Evolutionary conservation across 176 grass and related monocot genomes (phyloP).

Genomic region (Otatea glauca): DNA sequence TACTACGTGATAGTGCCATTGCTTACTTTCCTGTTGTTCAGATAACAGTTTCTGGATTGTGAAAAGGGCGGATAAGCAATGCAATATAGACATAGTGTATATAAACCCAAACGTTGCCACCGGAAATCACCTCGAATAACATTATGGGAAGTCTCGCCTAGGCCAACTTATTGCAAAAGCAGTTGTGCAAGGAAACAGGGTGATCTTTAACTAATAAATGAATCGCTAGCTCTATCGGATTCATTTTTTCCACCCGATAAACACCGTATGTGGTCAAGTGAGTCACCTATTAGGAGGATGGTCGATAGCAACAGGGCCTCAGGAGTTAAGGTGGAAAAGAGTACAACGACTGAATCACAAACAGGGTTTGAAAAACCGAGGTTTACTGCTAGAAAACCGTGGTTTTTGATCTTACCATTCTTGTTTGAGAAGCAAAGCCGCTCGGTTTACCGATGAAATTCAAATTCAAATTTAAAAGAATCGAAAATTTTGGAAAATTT

Average conservation of each 20-base stretch:
- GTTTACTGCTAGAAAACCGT: too few relatives aligned
- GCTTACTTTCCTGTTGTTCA: background rate
- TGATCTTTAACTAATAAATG: background rate
- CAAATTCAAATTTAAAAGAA: too few relatives aligned
- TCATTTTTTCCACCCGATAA: background rate
- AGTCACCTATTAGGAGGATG: background rate
- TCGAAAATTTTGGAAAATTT: too few relatives aligned
- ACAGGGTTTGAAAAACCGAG: too few relatives aligned
- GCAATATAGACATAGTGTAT: background rate
- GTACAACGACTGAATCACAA: background rate
- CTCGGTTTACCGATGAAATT: too few relatives aligned
- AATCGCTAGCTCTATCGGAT: background rate
- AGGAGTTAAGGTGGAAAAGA: background rate
- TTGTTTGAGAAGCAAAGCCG: too few relatives aligned
- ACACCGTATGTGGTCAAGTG: background rate
- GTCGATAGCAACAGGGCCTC: background rate
- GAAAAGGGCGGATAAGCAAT: background rate
- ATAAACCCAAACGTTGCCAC: background rate
- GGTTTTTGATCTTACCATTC: too few relatives aligned
- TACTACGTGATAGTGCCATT: constrained; percentile 71
- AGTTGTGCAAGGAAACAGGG: background rate
- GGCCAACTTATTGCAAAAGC: background rate
- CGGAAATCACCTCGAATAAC: background rate
- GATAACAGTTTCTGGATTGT: background rate
- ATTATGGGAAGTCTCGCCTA: background rate